Evolutionary conservation across 2,329 filamentous ascomycete species (phyloP).

Genomic region (Aspergillus sergii): DNA sequence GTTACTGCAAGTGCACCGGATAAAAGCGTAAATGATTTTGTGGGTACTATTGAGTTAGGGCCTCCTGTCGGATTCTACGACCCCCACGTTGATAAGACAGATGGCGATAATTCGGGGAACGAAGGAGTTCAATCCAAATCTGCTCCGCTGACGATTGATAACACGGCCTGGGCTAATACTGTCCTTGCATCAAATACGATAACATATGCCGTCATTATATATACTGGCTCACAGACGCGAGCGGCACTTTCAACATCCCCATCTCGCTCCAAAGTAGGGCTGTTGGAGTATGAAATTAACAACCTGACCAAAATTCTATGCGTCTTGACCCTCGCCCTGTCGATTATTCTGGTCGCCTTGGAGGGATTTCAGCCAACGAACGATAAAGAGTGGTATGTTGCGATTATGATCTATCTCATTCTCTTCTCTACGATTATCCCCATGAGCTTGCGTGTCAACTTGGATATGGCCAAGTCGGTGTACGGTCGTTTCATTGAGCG

Average conservation of each 20-base stretch:
- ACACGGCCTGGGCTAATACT: conserved; percentile 98
- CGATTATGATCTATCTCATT: conserved; percentile 97
- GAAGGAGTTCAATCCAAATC: conserved; percentile 51
- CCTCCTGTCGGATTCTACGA: conserved; percentile 55
- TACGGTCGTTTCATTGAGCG: conserved; percentile 95
- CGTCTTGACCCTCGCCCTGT: conserved; percentile 80
- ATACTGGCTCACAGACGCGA: conserved; percentile 91
- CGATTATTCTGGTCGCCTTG: conserved; percentile 82
- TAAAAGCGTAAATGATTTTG: conserved; percentile 90
- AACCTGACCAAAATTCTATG: conserved; percentile 95
- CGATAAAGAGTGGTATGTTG: conserved; percentile 78
- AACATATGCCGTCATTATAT: conserved; percentile 86
- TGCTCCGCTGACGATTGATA: conserved; percentile 84
- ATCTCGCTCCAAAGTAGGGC: conserved; percentile 88
- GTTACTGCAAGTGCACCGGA: conserved; percentile 89
- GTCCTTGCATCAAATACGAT: conserved; percentile 91
- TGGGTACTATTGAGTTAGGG: conserved; percentile 80
- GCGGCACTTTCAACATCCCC: conserved; percentile 90
- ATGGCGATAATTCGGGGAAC: conserved; percentile 21
- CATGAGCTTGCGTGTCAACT: conserved; percentile 91
- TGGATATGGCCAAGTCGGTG: conserved; percentile 95
- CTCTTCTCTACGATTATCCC: conserved; percentile 99
- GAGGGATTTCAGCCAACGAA: conserved; percentile 70
- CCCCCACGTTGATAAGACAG: conserved; percentile 42
- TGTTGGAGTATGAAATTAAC: conserved; percentile 96